These are phyloP conservation scores for Elaeis oleifera DNA, from an alignment of 202 grass and related monocot genomes.

Conservation along the genomic window DNA sequence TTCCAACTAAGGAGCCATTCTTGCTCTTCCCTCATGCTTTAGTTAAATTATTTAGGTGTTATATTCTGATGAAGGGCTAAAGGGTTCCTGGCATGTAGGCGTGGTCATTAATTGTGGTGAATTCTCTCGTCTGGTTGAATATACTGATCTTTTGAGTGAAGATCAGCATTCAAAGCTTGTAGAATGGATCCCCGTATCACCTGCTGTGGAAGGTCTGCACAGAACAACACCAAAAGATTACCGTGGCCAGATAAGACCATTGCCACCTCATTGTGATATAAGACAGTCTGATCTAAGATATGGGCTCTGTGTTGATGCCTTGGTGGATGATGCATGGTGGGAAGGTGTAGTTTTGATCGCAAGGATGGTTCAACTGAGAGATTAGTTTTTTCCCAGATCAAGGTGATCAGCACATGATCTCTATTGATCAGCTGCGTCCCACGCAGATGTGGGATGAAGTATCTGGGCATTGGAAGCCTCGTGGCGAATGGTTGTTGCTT, in stretches of 20 bases:
- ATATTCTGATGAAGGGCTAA: slow-evolving; percentile 9
- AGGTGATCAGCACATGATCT: slow-evolving; percentile 43
- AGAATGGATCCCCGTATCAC: slow-evolving; percentile 20
- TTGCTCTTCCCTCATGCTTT: neutral
- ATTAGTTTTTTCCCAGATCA: slow-evolving; percentile 59
- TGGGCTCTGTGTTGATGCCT: slow-evolving; percentile 63
- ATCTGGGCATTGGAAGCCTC: slow-evolving; percentile 45
- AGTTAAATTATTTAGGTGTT: slow-evolving; percentile 24
- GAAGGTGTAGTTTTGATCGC: slow-evolving; percentile 72
- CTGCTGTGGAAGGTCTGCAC: slow-evolving; percentile 18
- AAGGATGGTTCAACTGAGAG: slow-evolving; percentile 31
- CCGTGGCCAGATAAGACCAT: slow-evolving; percentile 38
- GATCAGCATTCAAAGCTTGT: slow-evolving; percentile 12
- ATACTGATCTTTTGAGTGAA: slow-evolving; percentile 10
- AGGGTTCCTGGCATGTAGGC: slow-evolving; percentile 30
- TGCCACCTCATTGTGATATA: slow-evolving; percentile 29
- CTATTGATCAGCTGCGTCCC: slow-evolving; percentile 34
- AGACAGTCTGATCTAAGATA: slow-evolving; percentile 30
- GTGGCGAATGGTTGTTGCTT: slow-evolving; percentile 63
- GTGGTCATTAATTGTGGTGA: slow-evolving; percentile 12
- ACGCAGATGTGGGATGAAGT: slow-evolving; percentile 69
- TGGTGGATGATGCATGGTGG: slow-evolving; percentile 47
- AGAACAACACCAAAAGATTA: neutral
- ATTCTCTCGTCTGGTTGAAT: slow-evolving; percentile 17
- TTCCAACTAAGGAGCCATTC: too few relatives aligned